These are phyloP conservation scores for Fusarium xyrophilum DNA, from an alignment of 2,329 filamentous ascomycete species.

Conservation along the genomic window DNA sequence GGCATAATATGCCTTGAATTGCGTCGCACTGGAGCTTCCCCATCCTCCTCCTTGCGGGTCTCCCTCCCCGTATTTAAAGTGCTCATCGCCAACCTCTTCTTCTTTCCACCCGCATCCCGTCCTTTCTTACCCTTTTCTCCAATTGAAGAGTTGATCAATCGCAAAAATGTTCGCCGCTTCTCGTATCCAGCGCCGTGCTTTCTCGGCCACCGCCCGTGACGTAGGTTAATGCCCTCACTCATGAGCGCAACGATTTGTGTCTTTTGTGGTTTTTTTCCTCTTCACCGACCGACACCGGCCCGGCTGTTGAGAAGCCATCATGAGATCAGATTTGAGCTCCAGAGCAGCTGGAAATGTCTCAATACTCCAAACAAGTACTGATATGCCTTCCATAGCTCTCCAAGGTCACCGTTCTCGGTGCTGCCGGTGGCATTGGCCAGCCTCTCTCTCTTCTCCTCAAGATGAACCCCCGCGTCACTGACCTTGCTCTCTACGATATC, in stretches of 20 bases:
- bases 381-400: conserved; percentile 69
- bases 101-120: conserved; percentile 32
- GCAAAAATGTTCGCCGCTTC: conserved; percentile 75
- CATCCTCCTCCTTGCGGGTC: conserved; percentile 28
- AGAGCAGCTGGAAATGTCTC: background rate
- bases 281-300: conserved; percentile 31
- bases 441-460: conserved; percentile 97
- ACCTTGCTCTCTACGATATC: conserved; percentile 98
- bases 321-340: background rate
- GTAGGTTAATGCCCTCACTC: conserved; percentile 56
- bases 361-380: conserved; percentile 15
- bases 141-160: conserved; percentile 35
- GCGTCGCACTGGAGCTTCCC: conserved; percentile 28
- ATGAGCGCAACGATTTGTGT: conserved; percentile 10
- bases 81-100: conserved; percentile 36
- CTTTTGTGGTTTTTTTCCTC: conserved; percentile 20
- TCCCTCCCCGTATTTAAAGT: conserved; percentile 38
- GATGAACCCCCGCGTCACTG: conserved; percentile 92
- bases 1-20: conserved; percentile 13
- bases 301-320: conserved; percentile 8
- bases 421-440: conserved; percentile 97
- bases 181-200: conserved; percentile 76
- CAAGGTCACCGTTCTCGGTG: conserved; percentile 97
- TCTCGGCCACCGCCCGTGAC: conserved; percentile 79
- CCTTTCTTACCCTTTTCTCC: conserved; percentile 36